Evolutionary conservation across 768 basidiomycete genomes (phyloP), one percentile per base, ranked within the genome.

Genomic region (Suillus fuscotomentosus): DNA sequence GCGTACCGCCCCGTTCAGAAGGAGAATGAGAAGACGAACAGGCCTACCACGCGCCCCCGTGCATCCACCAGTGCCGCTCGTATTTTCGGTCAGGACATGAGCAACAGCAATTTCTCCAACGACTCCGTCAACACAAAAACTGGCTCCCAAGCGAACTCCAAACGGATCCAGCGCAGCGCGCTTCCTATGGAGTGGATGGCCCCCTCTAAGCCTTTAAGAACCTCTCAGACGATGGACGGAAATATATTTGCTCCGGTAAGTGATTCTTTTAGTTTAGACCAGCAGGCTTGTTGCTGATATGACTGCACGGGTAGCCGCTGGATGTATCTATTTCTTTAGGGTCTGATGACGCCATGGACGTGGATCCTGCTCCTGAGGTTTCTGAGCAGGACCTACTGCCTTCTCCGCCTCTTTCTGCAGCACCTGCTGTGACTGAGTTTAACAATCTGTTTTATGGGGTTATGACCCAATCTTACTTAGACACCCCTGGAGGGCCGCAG

Each of bases 321-420:
- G 76, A 77, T 65, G 72, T 76, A 51, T 76, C 78, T 10, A 74
- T 80, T 17, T 83, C 84, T 60, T 71, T 80, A 31, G 81, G 83
- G 36, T 78, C 77, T 50, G 84, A 86, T 68, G 83, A 91, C 74
- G 88, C 87, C 38, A 94, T 94, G 92, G 92, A 94, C 67, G 83
- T 94, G 42, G 92, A 94, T 72, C 82, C 83, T 53, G 17, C 17
- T 20, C 84, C 84, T 22, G 82, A 79, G 65, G 72, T 75, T 54
- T 76, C 79, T 48, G 65, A 67, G 63, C 63, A 74, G 65, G 27
- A 71, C 75, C 63, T 74, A 69, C 61, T 78, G 75, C 64, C 75
- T 77, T 60, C 78, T 66, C 65, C 75, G 42, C 81, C 83, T 55
- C 71, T 80, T 31, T 84, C 88, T 11, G 82, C 84, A 27, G 84